Evolutionary conservation across 805 yeast genomes (phyloP).

Genomic region (Aciculoconidium aculeatum): DNA sequence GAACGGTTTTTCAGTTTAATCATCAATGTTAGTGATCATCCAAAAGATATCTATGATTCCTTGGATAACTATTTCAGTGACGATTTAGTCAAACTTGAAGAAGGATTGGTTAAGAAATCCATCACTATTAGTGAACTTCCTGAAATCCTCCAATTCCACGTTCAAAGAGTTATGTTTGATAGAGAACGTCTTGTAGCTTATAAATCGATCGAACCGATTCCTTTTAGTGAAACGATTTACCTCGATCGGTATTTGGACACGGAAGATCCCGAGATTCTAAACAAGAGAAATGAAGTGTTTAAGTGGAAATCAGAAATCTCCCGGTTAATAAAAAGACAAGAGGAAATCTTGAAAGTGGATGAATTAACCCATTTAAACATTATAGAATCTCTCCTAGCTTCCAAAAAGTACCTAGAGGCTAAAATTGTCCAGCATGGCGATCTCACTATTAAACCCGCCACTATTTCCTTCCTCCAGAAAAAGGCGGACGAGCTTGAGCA

Average conservation of each 20-base stretch:
- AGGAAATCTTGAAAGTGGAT: slow-evolving; percentile 38
- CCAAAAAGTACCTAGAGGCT: slow-evolving; percentile 50
- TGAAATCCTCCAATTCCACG: slow-evolving; percentile 80
- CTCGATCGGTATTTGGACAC: slow-evolving; percentile 86
- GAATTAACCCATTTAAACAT: slow-evolving; percentile 25
- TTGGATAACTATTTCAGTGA: slow-evolving; percentile 78
- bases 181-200: slow-evolving; percentile 65
- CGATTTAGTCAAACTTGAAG: slow-evolving; percentile 62
- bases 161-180: slow-evolving; percentile 91
- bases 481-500: slow-evolving; percentile 43
- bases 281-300: slow-evolving; percentile 51
- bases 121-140: slow-evolving; percentile 72
- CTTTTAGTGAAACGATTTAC: slow-evolving; percentile 70
- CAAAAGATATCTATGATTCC: slow-evolving; percentile 85
- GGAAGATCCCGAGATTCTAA: slow-evolving; percentile 46
- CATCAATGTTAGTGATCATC: slow-evolving; percentile 83
- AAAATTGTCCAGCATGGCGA: slow-evolving; percentile 29
- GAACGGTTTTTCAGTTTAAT: slow-evolving; percentile 80
- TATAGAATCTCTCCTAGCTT: slow-evolving; percentile 43
- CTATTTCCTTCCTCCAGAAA: slow-evolving; percentile 42
- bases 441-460: slow-evolving; percentile 36
- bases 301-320: slow-evolving; percentile 56
- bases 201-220: slow-evolving; percentile 77
- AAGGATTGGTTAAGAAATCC: slow-evolving; percentile 68
- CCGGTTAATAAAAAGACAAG: slow-evolving; percentile 35